Conservation (phyloP, 371 early-diverging fungal species). For the Mucor velutinosus region DNA sequence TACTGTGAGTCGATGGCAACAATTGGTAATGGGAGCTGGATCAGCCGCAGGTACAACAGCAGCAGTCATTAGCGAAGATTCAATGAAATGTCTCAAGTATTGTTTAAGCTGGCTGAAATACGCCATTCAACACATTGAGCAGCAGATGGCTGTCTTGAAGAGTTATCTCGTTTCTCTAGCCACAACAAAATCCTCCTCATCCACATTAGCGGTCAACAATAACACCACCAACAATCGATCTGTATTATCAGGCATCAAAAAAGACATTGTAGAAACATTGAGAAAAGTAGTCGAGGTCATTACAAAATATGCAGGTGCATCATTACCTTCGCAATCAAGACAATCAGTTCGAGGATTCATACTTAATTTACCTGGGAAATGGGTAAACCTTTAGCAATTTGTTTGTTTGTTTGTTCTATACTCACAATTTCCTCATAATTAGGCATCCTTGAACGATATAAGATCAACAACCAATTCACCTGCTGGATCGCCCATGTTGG, state of each 20-base stretch:
- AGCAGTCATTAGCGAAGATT: slow-evolving; percentile 77
- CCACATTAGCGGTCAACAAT: slow-evolving; percentile 2
- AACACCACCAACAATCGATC: slow-evolving; percentile 31
- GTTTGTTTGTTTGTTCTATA: background rate
- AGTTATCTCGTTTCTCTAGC: slow-evolving; percentile 64
- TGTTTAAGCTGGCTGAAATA: slow-evolving; percentile 86
- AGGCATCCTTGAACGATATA: slow-evolving; percentile 37
- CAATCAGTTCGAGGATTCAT: slow-evolving; percentile 84
- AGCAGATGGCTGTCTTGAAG: slow-evolving; percentile 72
- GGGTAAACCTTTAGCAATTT: slow-evolving; percentile 50
- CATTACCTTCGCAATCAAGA: slow-evolving; percentile 85
- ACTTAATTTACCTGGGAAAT: slow-evolving; percentile 79
- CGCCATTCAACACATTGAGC: slow-evolving; percentile 79
- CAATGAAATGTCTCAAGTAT: slow-evolving; percentile 75
- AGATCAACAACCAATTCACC: slow-evolving; percentile 47
- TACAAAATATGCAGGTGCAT: slow-evolving; percentile 83
- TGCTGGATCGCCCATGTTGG: slow-evolving; percentile 39
- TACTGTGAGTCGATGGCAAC: slow-evolving; percentile 53
- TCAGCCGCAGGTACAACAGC: slow-evolving; percentile 72
- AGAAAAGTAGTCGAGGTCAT: slow-evolving; percentile 87
- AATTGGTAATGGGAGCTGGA: slow-evolving; percentile 68
- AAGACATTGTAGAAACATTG: slow-evolving; percentile 84
- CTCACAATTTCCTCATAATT: background rate
- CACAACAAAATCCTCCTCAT: slow-evolving; percentile 16
- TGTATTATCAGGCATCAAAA: slow-evolving; percentile 65